Evolutionary conservation across 352 stramenopile genomes (phyloP), one percentile per base, ranked within the genome.

Genomic region (Phytophthora sp.): DNA sequence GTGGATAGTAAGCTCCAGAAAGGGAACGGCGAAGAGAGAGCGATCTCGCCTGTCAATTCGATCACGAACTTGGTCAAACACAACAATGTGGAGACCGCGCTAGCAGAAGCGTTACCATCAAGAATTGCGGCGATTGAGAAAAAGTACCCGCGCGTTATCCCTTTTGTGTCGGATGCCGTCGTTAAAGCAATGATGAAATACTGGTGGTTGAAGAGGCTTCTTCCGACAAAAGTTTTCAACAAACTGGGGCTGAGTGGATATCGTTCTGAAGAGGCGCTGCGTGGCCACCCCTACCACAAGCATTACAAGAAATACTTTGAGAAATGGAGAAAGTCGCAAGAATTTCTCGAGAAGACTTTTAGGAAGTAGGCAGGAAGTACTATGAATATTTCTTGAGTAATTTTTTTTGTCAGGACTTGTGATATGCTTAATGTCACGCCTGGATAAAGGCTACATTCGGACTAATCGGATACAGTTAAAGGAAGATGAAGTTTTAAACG

Each of bases 11-110:
- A 11, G 3, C n/a, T n/a, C n/a, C 7, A 51, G 16, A 23, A 36
- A 44, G 12, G 36, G 16, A 35, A 27, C n/a, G 45, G 38, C 24
- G 50, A 57, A 57, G 21, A 45, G n/a, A 57, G 50, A 57, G 18
- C 1, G 13, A 15, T 27, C 11, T 29, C 30, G 11, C 26, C 44
- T 12, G 21, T 15, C 11, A 33, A 46, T 20, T n/a, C 31, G 8
- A 27, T 57, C 0, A 3, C 30, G 9, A 46, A 2, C 3, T 57
- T 57, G 33, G 21, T 9, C 31, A 57, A 57, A 29, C 45, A 29
- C 16, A 46, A 46, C 13, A 46, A 29, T 8, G 20, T 46, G 23
- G 23, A 26, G 23, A 45, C 12, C 13, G 9, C 23, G 24, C 21
- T 35, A 6, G 13, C 27, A 33, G 50, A 57, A 2, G 3, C 30